phyloP scores from a whole-genome alignment of 2,329 filamentous ascomycete species.

The Diplodia seriata region DNA sequence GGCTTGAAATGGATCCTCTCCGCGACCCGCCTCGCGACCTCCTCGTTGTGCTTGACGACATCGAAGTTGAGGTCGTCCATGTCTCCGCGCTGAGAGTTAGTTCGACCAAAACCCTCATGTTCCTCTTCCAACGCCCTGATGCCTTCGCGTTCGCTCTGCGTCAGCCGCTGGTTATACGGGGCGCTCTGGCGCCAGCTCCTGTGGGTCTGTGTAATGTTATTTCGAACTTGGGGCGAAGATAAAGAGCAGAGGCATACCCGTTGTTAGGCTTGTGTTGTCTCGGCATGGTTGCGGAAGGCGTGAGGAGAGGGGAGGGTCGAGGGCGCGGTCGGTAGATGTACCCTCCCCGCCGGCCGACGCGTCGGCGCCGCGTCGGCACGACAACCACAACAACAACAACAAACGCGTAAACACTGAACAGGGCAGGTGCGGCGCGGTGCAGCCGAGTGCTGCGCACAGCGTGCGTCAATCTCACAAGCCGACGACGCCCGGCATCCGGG shows the following conservation, averaged over 20 bases:
- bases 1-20: not conserved
- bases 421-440: not conserved
- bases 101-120: not conserved
- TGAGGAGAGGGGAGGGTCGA: not conserved
- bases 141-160: not conserved
- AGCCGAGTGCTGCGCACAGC: not conserved
- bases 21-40: not conserved
- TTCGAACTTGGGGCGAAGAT: not conserved
- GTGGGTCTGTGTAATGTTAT: not conserved
- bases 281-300: not conserved
- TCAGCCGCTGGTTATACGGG: not conserved
- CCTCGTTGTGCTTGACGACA: conserved; percentile 8
- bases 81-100: not conserved
- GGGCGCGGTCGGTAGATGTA: not conserved
- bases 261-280: too few species aligned
- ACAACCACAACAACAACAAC: conserved; percentile 1
- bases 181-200: too few species aligned
- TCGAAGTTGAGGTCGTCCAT: not conserved
- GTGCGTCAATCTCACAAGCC: not conserved
- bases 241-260: not conserved
- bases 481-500: not conserved
- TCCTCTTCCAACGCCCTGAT: not conserved
- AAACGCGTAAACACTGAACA: not conserved
- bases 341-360: not conserved
- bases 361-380: not conserved